Percentiles rank a stretch among this genome's conserved stretches.
Conservation (phyloP, 169 alveolate genomes). For the Cryptosporidium sp. region DNA sequence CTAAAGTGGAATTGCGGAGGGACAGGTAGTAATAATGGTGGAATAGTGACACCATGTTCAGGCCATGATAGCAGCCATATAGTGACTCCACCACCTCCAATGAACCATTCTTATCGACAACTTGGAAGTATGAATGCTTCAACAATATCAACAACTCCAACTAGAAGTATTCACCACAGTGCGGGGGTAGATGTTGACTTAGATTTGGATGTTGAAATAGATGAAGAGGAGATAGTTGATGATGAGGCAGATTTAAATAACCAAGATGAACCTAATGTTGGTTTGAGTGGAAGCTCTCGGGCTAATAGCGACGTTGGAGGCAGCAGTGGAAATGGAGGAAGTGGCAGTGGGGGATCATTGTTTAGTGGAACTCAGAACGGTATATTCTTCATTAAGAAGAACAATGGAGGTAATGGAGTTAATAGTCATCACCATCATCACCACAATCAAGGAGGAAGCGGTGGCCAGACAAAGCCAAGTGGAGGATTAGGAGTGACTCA, state of each 20-base stretch:
- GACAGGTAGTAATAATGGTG: background rate
- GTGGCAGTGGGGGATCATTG: slow-evolving; percentile 19
- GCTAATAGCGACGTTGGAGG: background rate
- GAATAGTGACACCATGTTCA: background rate
- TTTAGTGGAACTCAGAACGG: slow-evolving; percentile 26
- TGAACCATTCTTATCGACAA: slow-evolving; percentile 44
- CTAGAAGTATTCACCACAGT: slow-evolving; percentile 31
- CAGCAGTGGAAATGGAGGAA: background rate
- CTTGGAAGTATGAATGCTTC: slow-evolving; percentile 29
- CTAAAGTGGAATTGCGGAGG: slow-evolving; percentile 27
- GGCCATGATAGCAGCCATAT: slow-evolving; percentile 39
- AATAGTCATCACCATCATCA: background rate
- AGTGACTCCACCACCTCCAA: slow-evolving; percentile 63
- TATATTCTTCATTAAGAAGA: slow-evolving; percentile 63
- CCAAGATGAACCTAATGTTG: background rate
- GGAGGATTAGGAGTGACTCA: background rate
- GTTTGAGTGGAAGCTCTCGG: background rate
- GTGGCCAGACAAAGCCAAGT: background rate
- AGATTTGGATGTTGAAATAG: slow-evolving; percentile 56
- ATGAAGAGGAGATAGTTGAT: slow-evolving; percentile 43
- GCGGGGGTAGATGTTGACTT: slow-evolving; percentile 20
- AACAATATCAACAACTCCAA: slow-evolving; percentile 29
- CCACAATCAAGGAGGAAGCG: background rate
- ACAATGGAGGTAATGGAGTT: background rate
- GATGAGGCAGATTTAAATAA: slow-evolving; percentile 22